A percentile compares a stretch with the other conserved stretches of the same genome.
Conservation (phyloP, 805 yeast species). For the Tetrapisispora arboricola region DNA sequence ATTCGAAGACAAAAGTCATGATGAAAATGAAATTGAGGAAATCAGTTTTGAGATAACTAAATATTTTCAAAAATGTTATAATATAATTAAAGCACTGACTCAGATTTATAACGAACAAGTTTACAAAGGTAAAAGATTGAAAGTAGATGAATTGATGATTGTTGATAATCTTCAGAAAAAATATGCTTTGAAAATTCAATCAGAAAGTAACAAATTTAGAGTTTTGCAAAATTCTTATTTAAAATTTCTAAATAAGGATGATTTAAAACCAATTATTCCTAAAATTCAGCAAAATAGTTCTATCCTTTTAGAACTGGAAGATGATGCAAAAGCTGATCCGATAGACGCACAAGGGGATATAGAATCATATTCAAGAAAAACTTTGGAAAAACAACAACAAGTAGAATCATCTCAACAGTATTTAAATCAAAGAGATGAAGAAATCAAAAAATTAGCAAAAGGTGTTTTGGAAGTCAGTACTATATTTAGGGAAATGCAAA, state of each 20-base stretch:
- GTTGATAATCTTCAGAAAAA: conserved; percentile 72
- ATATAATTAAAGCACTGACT: conserved; percentile 58
- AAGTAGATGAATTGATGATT: conserved; percentile 46
- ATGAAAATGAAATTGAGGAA: conserved; percentile 71
- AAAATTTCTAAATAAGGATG: conserved; percentile 73
- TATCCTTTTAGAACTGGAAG: conserved; percentile 24
- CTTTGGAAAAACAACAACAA: conserved; percentile 20
- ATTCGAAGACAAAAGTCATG: conserved; percentile 65
- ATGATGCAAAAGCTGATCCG: conserved; percentile 21
- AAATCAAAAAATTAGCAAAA: conserved; percentile 82
- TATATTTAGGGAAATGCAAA: conserved; percentile 87
- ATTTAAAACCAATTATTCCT: conserved; percentile 39
- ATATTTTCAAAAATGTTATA: conserved; percentile 69
- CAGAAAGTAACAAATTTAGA: conserved; percentile 64
- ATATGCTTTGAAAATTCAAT: conserved; percentile 79
- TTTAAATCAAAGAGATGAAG: conserved; percentile 63
- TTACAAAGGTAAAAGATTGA: conserved; percentile 28
- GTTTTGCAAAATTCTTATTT: conserved; percentile 84
- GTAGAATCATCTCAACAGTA: conserved; percentile 15
- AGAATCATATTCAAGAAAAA: conserved; percentile 31
- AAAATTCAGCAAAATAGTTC: conserved; percentile 18
- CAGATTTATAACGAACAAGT: conserved; percentile 30
- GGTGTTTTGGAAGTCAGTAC: conserved; percentile 90
- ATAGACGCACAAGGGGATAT: conserved; percentile 14
- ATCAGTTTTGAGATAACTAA: conserved; percentile 66